phyloP scores from a whole-genome alignment of 371 early-diverging fungal genomes.

The Rozella allomycis region DNA sequence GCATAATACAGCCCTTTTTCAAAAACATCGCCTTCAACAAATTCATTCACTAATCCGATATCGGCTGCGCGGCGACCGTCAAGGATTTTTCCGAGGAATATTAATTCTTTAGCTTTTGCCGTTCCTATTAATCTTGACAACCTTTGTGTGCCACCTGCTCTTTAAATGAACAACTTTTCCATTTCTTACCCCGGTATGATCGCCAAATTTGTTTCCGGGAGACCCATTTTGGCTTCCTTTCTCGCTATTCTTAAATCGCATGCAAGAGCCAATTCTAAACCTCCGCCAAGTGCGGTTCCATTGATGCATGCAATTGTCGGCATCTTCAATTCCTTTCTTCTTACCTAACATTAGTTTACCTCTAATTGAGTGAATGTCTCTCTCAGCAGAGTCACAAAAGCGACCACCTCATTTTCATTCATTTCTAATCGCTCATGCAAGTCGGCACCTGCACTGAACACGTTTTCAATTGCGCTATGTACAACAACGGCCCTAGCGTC shows the following conservation, averaged over 20 bases:
- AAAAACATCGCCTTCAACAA: too few relatives aligned
- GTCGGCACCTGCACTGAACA: conserved; percentile 92
- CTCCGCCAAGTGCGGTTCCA: conserved; percentile 87
- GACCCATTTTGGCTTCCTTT: conserved; percentile 49
- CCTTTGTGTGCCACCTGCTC: conserved; percentile 89
- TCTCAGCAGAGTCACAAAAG: conserved; percentile 55
- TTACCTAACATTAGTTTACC: conserved; percentile 12
- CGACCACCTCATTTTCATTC: conserved; percentile 52
- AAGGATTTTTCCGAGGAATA: conserved; percentile 57
- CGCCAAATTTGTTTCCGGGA: conserved; percentile 82
- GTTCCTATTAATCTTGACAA: conserved; percentile 66
- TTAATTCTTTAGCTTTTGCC: conserved; percentile 72
- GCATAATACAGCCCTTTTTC: too few relatives aligned
- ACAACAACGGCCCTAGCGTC: conserved; percentile 57
- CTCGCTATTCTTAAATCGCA: conserved; percentile 79
- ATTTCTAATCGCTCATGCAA: conserved; percentile 76
- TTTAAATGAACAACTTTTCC: conserved; percentile 6
- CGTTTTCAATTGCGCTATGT: conserved; percentile 51
- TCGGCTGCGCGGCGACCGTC: too few relatives aligned
- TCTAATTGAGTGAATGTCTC: conserved; percentile 61
- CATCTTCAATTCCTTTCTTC: conserved; percentile 43
- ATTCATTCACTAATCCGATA: too few relatives aligned
- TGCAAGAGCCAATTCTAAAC: conserved; percentile 74
- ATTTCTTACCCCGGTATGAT: conserved; percentile 78
- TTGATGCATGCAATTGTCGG: conserved; percentile 90